Conservation (phyloP, 208 protist genomes). For the Trypanosoma brucei region DNA sequence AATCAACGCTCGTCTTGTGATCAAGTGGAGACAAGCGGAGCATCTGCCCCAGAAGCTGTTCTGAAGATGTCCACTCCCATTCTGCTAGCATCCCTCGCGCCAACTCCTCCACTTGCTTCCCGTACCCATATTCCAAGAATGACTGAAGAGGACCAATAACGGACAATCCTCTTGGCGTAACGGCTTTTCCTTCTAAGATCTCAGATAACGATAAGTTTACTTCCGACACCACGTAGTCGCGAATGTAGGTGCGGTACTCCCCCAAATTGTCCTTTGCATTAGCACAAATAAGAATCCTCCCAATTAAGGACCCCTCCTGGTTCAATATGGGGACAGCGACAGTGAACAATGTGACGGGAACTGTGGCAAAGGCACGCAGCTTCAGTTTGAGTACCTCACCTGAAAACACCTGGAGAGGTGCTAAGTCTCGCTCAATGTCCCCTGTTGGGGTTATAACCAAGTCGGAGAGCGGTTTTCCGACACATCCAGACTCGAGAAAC, state of each 20-base stretch:
- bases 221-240: conserved; percentile 70
- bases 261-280: conserved; percentile 79
- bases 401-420: conserved; percentile 32
- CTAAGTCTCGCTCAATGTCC: conserved; percentile 20
- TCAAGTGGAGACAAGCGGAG: conserved; percentile 34
- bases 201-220: conserved; percentile 38
- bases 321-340: conserved; percentile 69
- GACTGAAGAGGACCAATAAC: conserved; percentile 26
- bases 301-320: conserved; percentile 41
- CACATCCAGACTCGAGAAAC: conserved; percentile 71
- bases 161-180: conserved; percentile 1
- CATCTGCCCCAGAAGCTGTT: conserved; percentile 69
- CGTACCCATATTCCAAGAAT: conserved; percentile 50
- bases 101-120: conserved; percentile 54
- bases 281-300: conserved; percentile 82
- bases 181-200: conserved; percentile 28
- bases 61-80: conserved; percentile 88
- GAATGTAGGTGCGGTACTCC: conserved; percentile 74
- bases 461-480: conserved; percentile 81
- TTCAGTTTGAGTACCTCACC: conserved; percentile 69
- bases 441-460: conserved; percentile 63
- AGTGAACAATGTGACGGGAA: conserved; percentile 71
- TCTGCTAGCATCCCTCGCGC: conserved; percentile 77
- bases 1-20: conserved; percentile 55
- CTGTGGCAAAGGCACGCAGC: conserved; percentile 66